Base-by-base conservation (phyloP, 768 basidiomycete genomes). In the Porpolomopsis calyptriformis region DNA sequence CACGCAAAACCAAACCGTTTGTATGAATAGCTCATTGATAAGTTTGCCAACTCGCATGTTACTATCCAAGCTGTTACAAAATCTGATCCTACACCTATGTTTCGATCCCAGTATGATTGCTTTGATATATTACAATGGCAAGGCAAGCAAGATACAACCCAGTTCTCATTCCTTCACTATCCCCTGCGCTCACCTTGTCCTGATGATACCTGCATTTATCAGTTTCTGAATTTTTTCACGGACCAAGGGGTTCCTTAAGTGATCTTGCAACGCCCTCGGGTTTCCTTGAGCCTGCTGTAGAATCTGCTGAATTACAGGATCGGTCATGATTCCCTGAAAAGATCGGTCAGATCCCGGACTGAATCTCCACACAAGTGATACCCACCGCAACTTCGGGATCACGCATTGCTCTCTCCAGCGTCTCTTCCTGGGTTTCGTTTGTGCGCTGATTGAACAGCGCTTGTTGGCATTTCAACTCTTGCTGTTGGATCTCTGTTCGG, bases 351-450 rank as follows among this genome's bases (percentile, higher is more conserved):
- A n/a, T n/a, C n/a, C n/a, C n/a, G n/a, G n/a, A n/a, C n/a, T n/a
- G n/a, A n/a, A n/a, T n/a, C n/a, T n/a, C n/a, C 18, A 49, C 40
- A 46, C 40, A 22, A 37, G 16, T 38, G 22, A 40, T 25, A 73
- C 85, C 55, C 68, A 89, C 85, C 53, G 85, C 87, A 44, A 97
- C 76, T 66, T 96, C 96, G 10, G 96, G 96, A 70, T 99, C 96
- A 45, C 90, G 77, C 93, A 97, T 96, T 6, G 94, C 96, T 42
- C 94, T 76, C 55, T 85, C 76, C 52, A 96, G 69, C 16, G 92
- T 89, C 70, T 99, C 77, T 60, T 98, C 92, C 59, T 97, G 91
- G 6, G 80, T 78, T 68, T 99, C 94, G 35, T 72, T 78, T 16
- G 80, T 75, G 12, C 91, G 79, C 60, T 96, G 80, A 40, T 70